phyloP scores from a whole-genome alignment of 2,329 filamentous ascomycete species.

The Xylariales sp. region DNA sequence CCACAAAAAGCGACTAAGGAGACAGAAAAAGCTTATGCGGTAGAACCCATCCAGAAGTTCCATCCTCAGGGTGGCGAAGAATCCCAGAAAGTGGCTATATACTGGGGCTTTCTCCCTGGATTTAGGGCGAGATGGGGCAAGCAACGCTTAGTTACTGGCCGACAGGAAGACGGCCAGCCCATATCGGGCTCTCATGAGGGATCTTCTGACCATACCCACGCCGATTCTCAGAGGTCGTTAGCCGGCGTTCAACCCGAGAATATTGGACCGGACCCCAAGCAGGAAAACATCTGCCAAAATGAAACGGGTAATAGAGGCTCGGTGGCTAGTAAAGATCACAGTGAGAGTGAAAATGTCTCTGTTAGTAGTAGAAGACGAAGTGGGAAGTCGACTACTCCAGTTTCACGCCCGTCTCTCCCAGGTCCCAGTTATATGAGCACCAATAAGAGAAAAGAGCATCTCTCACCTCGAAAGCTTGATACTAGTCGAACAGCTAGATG shows the following conservation, averaged over 20 bases:
- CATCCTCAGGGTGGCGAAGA: slow-evolving; percentile 21
- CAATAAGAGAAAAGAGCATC: slow-evolving; percentile 23
- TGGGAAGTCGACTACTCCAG: slow-evolving; percentile 29
- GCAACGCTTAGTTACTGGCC: neutral
- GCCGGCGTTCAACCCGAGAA: slow-evolving; percentile 30
- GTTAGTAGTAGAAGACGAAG: neutral
- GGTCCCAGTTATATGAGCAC: slow-evolving; percentile 9
- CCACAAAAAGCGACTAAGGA: slow-evolving; percentile 31
- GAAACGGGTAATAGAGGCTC: slow-evolving; percentile 10
- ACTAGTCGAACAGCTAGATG: slow-evolving; percentile 43
- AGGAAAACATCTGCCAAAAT: slow-evolving; percentile 38
- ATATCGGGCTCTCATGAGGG: slow-evolving; percentile 13
- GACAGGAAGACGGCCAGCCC: slow-evolving; percentile 12
- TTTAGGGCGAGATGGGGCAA: slow-evolving; percentile 32
- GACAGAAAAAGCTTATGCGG: slow-evolving; percentile 26
- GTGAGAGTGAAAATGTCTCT: slow-evolving; percentile 5
- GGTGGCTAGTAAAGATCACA: neutral
- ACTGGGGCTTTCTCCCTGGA: slow-evolving; percentile 46
- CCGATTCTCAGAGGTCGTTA: slow-evolving; percentile 33
- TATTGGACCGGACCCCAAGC: slow-evolving; percentile 29
- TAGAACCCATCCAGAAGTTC: slow-evolving; percentile 16
- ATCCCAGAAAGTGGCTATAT: slow-evolving; percentile 36
- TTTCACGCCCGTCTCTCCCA: slow-evolving; percentile 27
- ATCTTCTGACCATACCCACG: slow-evolving; percentile 22
- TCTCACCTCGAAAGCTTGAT: slow-evolving; percentile 36